These are phyloP conservation scores for Scedosporium minutisporum DNA, from an alignment of 2,329 filamentous ascomycete genomes.

Conservation along the genomic window DNA sequence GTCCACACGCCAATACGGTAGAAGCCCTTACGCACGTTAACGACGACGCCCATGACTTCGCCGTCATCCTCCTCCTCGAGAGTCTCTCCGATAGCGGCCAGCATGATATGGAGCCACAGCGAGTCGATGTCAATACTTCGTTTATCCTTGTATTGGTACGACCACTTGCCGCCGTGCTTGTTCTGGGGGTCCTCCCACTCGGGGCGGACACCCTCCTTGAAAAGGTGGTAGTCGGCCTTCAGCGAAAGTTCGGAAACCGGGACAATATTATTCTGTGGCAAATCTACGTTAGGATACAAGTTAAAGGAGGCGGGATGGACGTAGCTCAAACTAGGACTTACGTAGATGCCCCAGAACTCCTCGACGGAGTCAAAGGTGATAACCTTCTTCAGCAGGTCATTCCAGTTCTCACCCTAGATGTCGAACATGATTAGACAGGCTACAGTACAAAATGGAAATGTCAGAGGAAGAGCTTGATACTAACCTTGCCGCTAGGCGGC, in stretches of 20 bases:
- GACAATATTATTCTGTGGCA: slow-evolving; percentile 89
- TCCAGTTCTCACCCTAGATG: slow-evolving; percentile 88
- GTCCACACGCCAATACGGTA: slow-evolving; percentile 98
- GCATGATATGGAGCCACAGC: slow-evolving; percentile 94
- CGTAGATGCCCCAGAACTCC: slow-evolving; percentile 99
- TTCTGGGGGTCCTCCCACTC: slow-evolving; percentile 99
- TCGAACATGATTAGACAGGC: slow-evolving; percentile 13
- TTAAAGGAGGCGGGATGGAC: slow-evolving; percentile 8
- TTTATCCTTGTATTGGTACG: slow-evolving; percentile 97
- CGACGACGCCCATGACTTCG: slow-evolving; percentile 98
- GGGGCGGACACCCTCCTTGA: slow-evolving; percentile 93
- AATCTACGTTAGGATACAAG: slow-evolving; percentile 9
- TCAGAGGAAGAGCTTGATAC: slow-evolving; percentile 13
- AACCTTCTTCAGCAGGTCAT: slow-evolving; percentile 93
- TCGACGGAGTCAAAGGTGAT: slow-evolving; percentile 98
- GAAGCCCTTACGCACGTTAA: slow-evolving; percentile 97
- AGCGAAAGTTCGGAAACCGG: slow-evolving; percentile 89
- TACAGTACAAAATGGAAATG: neutral
- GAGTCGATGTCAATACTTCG: slow-evolving; percentile 84
- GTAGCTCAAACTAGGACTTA: slow-evolving; percentile 38
- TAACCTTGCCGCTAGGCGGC: slow-evolving; percentile 87
- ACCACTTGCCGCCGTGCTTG: slow-evolving; percentile 99
- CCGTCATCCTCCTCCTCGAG: slow-evolving; percentile 90
- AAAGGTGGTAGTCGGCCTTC: slow-evolving; percentile 98
- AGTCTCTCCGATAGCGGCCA: slow-evolving; percentile 93